Evolutionary conservation across 306 rosid genomes (phyloP).

Genomic region (Medicago ruthenica): DNA sequence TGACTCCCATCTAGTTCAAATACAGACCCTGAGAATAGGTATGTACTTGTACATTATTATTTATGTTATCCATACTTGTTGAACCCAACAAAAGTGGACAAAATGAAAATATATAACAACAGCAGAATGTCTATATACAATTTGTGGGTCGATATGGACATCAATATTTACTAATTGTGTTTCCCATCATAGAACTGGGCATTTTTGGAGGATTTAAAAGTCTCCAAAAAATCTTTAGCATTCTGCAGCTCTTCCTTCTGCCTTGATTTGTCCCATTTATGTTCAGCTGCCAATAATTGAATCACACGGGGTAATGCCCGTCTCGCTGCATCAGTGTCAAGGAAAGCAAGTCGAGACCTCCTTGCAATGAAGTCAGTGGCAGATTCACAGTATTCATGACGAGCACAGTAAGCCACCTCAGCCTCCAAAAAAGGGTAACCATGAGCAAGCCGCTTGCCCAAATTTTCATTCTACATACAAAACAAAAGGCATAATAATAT

Average conservation of each 20-base stretch:
- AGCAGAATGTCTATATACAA: not conserved
- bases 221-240: constrained; percentile 68
- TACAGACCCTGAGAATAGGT: not conserved
- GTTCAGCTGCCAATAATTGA: constrained; percentile 77
- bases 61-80: constrained; percentile 23
- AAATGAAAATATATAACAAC: constrained; percentile 15
- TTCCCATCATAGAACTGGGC: constrained; percentile 87
- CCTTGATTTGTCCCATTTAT: constrained; percentile 82
- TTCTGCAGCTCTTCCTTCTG: constrained; percentile 65
- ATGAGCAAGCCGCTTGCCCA: constrained; percentile 93
- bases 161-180: constrained; percentile 53
- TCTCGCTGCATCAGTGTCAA: constrained; percentile 87
- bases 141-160: constrained; percentile 3
- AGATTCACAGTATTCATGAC: constrained; percentile 88
- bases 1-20: not conserved
- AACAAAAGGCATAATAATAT: constrained; percentile 33
- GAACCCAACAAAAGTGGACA: constrained; percentile 3
- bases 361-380: constrained; percentile 88
- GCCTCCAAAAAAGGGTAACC: constrained; percentile 92
- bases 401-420: constrained; percentile 94
- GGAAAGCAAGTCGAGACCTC: constrained; percentile 87
- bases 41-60: not conserved
- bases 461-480: constrained; percentile 63
- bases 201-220: constrained; percentile 83
- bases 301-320: constrained; percentile 79